Conservation (phyloP, 2,329 filamentous ascomycete species). For the Tolypocladium amazonense region DNA sequence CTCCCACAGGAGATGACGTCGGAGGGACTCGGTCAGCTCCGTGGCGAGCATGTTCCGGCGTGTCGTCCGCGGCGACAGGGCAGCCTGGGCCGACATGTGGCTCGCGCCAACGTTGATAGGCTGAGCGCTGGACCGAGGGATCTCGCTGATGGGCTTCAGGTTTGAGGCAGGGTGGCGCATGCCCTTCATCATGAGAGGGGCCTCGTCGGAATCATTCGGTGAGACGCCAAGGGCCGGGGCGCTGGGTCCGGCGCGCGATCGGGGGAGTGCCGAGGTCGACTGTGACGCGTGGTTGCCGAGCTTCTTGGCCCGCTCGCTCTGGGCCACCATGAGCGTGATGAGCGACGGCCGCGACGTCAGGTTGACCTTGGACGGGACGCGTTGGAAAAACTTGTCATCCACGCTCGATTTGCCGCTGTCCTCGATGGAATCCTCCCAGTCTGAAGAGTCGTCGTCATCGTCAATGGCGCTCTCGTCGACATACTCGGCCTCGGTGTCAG, state of each 20-base stretch:
- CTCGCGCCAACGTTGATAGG: slow-evolving; percentile 67
- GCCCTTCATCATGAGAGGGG: slow-evolving; percentile 55
- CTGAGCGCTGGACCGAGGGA: slow-evolving; percentile 58
- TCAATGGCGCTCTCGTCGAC: slow-evolving; percentile 77
- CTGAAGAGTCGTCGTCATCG: slow-evolving; percentile 53
- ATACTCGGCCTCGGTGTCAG: slow-evolving; percentile 46
- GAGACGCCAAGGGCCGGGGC: slow-evolving; percentile 34
- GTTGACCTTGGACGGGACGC: slow-evolving; percentile 80
- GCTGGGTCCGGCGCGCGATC: slow-evolving; percentile 41
- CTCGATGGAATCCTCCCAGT: slow-evolving; percentile 59
- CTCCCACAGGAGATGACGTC: slow-evolving; percentile 88
- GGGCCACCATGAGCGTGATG: slow-evolving; percentile 76
- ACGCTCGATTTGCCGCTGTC: slow-evolving; percentile 77
- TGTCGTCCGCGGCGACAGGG: slow-evolving; percentile 83
- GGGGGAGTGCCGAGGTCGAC: slow-evolving; percentile 57
- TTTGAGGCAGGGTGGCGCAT: slow-evolving; percentile 28
- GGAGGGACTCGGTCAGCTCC: slow-evolving; percentile 85
- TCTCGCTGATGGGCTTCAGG: slow-evolving; percentile 47
- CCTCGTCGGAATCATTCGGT: slow-evolving; percentile 50
- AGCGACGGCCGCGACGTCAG: slow-evolving; percentile 79
- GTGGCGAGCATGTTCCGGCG: slow-evolving; percentile 92
- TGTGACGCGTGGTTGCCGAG: slow-evolving; percentile 60
- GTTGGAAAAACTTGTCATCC: slow-evolving; percentile 76
- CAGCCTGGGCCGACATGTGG: slow-evolving; percentile 55
- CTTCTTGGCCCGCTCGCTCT: slow-evolving; percentile 60